Conservation (phyloP, 176 grass and related monocot genomes). For the Juncus effusus region DNA sequence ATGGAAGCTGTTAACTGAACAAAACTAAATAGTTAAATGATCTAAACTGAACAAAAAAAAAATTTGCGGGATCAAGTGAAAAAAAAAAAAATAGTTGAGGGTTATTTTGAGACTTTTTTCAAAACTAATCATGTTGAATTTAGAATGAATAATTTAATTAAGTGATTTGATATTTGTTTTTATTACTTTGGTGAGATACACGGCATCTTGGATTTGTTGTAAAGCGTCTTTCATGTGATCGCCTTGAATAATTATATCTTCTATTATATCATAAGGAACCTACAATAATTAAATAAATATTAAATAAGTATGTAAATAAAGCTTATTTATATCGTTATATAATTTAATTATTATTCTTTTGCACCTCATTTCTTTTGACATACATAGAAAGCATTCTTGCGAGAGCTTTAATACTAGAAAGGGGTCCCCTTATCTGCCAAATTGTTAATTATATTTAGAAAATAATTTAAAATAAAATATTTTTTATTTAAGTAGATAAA, state of each 20-base stretch:
- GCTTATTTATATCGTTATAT: neutral
- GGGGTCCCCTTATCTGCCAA: constrained; percentile 60
- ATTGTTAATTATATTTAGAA: constrained; percentile 8
- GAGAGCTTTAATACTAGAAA: constrained; percentile 65
- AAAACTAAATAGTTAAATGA: too few relatives aligned
- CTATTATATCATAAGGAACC: constrained; percentile 67
- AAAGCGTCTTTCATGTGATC: constrained; percentile 70
- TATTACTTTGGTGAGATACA: constrained; percentile 67
- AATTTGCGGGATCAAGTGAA: too few relatives aligned
- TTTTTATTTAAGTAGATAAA: neutral
- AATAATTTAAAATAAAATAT: constrained; percentile 19
- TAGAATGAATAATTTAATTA: constrained; percentile 2
- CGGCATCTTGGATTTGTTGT: constrained; percentile 70
- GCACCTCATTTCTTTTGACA: constrained; percentile 55
- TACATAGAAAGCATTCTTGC: constrained; percentile 67
- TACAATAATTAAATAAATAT: constrained; percentile 35
- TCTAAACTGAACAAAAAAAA: too few relatives aligned
- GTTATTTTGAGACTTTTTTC: neutral
- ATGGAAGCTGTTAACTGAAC: too few relatives aligned
- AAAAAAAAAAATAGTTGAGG: constrained; percentile 11
- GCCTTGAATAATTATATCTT: constrained; percentile 75
- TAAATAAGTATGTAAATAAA: constrained; percentile 6
- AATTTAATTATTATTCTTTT: neutral
- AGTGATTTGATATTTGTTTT: neutral
- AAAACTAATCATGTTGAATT: neutral